Evolutionary conservation across 495 filamentous ascomycete genomes (phyloP).

Genomic region (Penicillium manginii): DNA sequence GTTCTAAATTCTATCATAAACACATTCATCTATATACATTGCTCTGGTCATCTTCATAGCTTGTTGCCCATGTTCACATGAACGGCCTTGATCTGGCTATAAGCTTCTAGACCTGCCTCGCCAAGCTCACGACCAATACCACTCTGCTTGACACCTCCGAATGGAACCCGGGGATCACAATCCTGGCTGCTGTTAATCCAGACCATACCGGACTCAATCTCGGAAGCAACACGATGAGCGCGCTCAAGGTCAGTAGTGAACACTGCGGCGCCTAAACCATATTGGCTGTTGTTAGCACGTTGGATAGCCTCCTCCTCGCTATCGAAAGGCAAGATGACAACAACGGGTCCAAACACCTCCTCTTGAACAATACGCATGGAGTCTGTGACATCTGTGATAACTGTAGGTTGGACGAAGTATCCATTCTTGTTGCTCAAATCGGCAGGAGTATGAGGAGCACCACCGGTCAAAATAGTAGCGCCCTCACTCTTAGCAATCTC

Average conservation of each 20-base stretch:
- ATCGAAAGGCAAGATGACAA: slow-evolving; percentile 78
- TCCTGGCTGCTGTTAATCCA: slow-evolving; percentile 91
- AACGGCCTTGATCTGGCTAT: slow-evolving; percentile 76
- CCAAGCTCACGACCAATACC: slow-evolving; percentile 89
- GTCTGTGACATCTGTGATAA: slow-evolving; percentile 71
- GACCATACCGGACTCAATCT: slow-evolving; percentile 92
- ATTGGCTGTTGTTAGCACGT: slow-evolving; percentile 83
- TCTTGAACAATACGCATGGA: slow-evolving; percentile 69
- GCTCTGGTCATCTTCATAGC: slow-evolving; percentile 14
- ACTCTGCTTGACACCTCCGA: slow-evolving; percentile 93
- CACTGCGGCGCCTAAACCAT: slow-evolving; percentile 83
- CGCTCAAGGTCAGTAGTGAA: slow-evolving; percentile 80
- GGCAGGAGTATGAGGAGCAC: slow-evolving; percentile 63
- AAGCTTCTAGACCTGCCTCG: slow-evolving; percentile 78
- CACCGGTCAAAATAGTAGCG: slow-evolving; percentile 74
- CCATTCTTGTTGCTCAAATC: slow-evolving; percentile 56
- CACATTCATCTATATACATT: not conserved
- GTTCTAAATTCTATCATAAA: slow-evolving; percentile 10
- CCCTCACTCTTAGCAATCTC: slow-evolving; percentile 79
- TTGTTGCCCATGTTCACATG: slow-evolving; percentile 72
- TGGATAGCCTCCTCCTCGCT: slow-evolving; percentile 81
- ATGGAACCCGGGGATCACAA: slow-evolving; percentile 73
- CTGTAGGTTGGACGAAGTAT: slow-evolving; percentile 71
- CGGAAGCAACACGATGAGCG: slow-evolving; percentile 79
- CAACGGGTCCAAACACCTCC: slow-evolving; percentile 90